Evolutionary conservation across 371 early-diverging fungal species (phyloP).

Genomic region (Choanephora cucurbitarum): DNA sequence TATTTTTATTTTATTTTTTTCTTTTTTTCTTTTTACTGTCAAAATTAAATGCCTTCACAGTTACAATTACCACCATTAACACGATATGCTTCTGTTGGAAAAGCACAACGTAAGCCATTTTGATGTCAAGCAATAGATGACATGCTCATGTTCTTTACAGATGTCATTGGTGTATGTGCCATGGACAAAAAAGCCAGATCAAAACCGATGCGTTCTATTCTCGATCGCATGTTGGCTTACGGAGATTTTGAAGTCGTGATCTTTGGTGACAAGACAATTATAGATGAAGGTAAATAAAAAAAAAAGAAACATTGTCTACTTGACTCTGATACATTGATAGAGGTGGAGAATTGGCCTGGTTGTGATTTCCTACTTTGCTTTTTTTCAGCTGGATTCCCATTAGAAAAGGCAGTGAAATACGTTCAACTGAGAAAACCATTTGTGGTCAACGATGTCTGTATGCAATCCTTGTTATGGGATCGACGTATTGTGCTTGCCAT

Average conservation of each 20-base stretch:
- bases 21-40: conserved; percentile 5
- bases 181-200: conserved; percentile 95
- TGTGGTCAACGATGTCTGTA: conserved; percentile 87
- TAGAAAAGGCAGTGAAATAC: conserved; percentile 93
- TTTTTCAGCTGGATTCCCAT: conserved; percentile 94
- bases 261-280: conserved; percentile 95
- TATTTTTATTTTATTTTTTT: background rate
- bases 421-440: conserved; percentile 81
- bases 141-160: conserved; percentile 28
- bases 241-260: conserved; percentile 86
- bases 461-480: conserved; percentile 93
- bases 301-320: background rate
- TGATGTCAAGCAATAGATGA: too few relatives aligned
- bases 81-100: conserved; percentile 10
- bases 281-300: conserved; percentile 79
- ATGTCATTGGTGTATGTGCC: conserved; percentile 87
- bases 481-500: conserved; percentile 88
- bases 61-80: conserved; percentile 48
- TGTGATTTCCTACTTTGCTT: conserved; percentile 97
- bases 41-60: conserved; percentile 32
- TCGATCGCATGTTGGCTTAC: conserved; percentile 74
- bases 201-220: conserved; percentile 95
- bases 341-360: conserved; percentile 89
- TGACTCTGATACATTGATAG: conserved; percentile 46
- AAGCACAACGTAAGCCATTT: background rate